Conservation (phyloP, 768 basidiomycete genomes). For the Psilocybe cyanescens region DNA sequence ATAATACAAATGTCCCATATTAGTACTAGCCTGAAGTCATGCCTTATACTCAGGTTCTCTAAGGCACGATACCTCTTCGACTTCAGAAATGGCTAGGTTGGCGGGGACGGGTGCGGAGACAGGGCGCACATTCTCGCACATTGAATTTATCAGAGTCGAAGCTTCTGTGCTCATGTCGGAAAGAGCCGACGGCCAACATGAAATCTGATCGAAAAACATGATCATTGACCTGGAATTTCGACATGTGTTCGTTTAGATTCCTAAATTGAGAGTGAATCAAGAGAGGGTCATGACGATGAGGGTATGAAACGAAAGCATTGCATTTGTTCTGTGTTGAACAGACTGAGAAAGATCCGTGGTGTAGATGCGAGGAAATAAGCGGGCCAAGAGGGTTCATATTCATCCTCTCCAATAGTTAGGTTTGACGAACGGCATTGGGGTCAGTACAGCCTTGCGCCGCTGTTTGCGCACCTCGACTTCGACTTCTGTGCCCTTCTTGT, state of each 20-base stretch:
- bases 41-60: not conserved
- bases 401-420: conserved; percentile 79
- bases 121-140: not conserved
- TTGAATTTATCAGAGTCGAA: not conserved
- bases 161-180: not conserved
- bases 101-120: not conserved
- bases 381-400: not conserved
- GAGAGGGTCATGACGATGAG: not conserved
- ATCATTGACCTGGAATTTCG: not conserved
- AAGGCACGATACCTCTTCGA: not conserved
- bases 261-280: not conserved
- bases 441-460: conserved; percentile 71
- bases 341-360: not conserved
- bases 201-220: not conserved
- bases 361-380: not conserved
- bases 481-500: conserved; percentile 90
- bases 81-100: not conserved
- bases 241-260: not conserved
- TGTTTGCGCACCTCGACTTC: conserved; percentile 86
- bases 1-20: not conserved
- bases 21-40: not conserved
- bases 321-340: not conserved
- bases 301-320: not conserved
- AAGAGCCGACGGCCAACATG: not conserved
- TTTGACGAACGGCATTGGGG: conserved; percentile 87